Base-by-base conservation (phyloP, 768 basidiomycete genomes). In the Panaeolus cyanescens region DNA sequence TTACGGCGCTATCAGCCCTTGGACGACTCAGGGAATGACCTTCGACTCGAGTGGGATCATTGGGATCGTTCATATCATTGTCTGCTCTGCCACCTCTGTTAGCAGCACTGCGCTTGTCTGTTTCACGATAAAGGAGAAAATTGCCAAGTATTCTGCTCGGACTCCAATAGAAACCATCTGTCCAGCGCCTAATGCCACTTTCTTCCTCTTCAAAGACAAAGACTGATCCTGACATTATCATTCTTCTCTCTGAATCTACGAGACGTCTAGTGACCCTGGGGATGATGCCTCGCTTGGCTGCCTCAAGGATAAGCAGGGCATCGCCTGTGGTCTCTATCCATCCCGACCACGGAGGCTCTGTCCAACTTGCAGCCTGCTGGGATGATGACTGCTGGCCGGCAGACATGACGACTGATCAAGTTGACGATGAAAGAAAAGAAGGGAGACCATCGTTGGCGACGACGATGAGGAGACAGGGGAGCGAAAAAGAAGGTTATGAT, bases 131-230 rank as follows among this genome's bases (percentile, higher is more conserved):
- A 63, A 96, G 87, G 68, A 99, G 80, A 71, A 97, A 99, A 74
- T 98, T 98, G 68, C 93, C 93, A 61, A 97, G 79, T 28, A 97
- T 97, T 60, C 96, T 82, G 65, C 89, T 91, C 0, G 96, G 96
- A 66, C 90, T 92, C 96, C 96, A 97, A 72, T 91, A 91, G 72
- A 92, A 89, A n/a, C 95, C 95, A 76, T 99, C 96, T 1, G 96
- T 99, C 93, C 95, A 97, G 42, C 96, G 85, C 79, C 96, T 96
- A 79, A 99, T 99, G 28, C 95, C 95, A 69, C 92, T 94, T 77
- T 96, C 95, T 68, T 94, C 91, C 79, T 97, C 96, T 74, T 99
- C 94, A 70, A 97, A 99, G 65, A 97, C 96, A 68, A 98, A 99
- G 10, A 99, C 94, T 6, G 91, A 92, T 59, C 96, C 96, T 5